Percentiles rank a stretch among this genome's conserved stretches.
Conservation (phyloP, 225 moss, liverwort and hornwort genomes). For the Antitrichia curtipendula region DNA sequence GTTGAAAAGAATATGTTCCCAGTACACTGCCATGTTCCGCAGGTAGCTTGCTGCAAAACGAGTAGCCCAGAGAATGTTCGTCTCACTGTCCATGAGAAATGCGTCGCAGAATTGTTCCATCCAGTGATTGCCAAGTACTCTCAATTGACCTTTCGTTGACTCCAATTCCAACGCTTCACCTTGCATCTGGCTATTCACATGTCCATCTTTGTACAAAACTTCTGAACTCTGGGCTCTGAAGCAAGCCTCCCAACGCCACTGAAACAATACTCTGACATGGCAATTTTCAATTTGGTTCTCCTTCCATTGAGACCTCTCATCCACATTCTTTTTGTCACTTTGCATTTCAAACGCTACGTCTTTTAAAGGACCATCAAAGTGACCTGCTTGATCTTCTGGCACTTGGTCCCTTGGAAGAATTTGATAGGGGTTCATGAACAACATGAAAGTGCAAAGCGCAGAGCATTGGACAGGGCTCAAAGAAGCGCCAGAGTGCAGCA, state of each 20-base stretch:
- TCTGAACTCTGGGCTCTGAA: not conserved
- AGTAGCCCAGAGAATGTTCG: constrained; percentile 19
- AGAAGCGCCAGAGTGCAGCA: constrained; percentile 15
- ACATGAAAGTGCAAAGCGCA: constrained; percentile 30
- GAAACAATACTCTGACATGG: constrained; percentile 4
- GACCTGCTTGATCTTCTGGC: not conserved
- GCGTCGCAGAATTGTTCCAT: constrained; percentile 24
- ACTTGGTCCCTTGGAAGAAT: not conserved
- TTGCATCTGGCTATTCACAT: not conserved
- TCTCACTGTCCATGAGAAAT: constrained; percentile 16
- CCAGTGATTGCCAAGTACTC: constrained; percentile 7
- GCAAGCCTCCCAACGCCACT: constrained; percentile 38
- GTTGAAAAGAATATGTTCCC: constrained; percentile 20
- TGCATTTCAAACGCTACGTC: not conserved
- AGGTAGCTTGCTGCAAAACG: constrained; percentile 45
- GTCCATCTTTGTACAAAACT: not conserved
- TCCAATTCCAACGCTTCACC: not conserved
- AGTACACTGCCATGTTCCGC: constrained; percentile 31
- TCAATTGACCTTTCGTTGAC: not conserved
- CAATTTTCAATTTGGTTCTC: not conserved
- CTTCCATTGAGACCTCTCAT: not conserved
- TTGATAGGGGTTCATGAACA: constrained; percentile 32
- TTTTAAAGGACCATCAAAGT: not conserved
- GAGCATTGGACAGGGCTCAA: constrained; percentile 34
- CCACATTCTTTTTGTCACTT: not conserved